These are phyloP conservation scores for Apiospora malaysiana DNA, from an alignment of 2,329 filamentous ascomycete species.

Conservation along the genomic window DNA sequence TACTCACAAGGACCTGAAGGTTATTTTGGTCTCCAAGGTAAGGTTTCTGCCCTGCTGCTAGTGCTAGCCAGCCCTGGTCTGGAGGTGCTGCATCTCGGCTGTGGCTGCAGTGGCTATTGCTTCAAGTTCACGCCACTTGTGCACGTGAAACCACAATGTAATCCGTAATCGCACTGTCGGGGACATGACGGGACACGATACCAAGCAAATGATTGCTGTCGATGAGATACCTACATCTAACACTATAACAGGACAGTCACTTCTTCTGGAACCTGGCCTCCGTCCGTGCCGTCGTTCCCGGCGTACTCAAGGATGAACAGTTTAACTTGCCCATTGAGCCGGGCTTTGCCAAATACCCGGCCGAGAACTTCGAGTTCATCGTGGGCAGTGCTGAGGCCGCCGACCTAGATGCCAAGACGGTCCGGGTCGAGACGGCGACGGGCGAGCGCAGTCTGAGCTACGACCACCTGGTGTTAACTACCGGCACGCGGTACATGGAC, in stretches of 20 bases:
- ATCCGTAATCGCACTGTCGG: background rate
- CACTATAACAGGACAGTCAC: slow-evolving; percentile 54
- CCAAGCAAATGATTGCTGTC: background rate
- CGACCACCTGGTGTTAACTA: slow-evolving; percentile 64
- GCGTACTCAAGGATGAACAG: slow-evolving; percentile 54
- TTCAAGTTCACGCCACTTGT: background rate
- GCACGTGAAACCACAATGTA: background rate
- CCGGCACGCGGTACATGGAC: slow-evolving; percentile 53
- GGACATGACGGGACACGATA: background rate
- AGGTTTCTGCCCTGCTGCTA: slow-evolving; percentile 21
- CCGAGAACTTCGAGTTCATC: slow-evolving; percentile 56
- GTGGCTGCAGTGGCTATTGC: background rate
- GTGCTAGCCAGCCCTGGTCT: background rate
- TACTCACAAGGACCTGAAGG: slow-evolving; percentile 53
- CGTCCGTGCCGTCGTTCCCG: slow-evolving; percentile 60
- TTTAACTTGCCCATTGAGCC: slow-evolving; percentile 55
- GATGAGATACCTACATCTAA: background rate
- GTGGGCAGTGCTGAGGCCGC: slow-evolving; percentile 53
- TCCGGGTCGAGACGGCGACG: slow-evolving; percentile 45
- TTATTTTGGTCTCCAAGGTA: slow-evolving; percentile 63
- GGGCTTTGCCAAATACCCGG: slow-evolving; percentile 57
- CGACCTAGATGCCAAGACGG: slow-evolving; percentile 46
- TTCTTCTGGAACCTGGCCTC: slow-evolving; percentile 66
- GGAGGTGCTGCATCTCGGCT: background rate
- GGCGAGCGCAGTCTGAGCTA: slow-evolving; percentile 49